Evolutionary conservation across 345 rosid species (phyloP).

Genomic region (Crucihimalaya himalaica): DNA sequence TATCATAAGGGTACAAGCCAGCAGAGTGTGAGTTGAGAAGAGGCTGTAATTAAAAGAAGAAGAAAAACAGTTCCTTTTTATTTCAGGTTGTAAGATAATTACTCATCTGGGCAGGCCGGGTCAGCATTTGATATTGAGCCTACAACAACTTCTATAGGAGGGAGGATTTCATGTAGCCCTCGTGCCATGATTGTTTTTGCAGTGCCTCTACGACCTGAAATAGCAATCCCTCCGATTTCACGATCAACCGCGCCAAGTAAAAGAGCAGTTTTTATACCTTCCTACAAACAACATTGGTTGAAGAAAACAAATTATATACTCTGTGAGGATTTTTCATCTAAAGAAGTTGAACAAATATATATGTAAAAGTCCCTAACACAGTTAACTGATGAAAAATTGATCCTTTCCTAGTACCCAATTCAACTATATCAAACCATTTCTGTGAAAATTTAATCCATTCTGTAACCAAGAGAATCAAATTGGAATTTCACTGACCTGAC

Average conservation of each 20-base stretch:
- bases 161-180: conserved; percentile 83
- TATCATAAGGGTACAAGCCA: conserved; percentile 25
- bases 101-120: conserved; percentile 84
- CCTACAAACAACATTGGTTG: conserved; percentile 44
- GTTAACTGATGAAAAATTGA: background rate
- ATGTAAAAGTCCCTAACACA: background rate
- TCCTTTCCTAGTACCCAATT: background rate
- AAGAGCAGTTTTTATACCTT: conserved; percentile 93
- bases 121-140: conserved; percentile 87
- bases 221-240: conserved; percentile 90
- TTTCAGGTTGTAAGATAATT: conserved; percentile 33
- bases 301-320: background rate
- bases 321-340: background rate
- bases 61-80: background rate
- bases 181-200: conserved; percentile 97
- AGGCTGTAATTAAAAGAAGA: background rate
- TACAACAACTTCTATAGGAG: conserved; percentile 88
- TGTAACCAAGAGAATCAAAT: conserved; percentile 2
- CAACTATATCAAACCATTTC: background rate
- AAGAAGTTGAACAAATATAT: background rate
- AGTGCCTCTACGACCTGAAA: conserved; percentile 88
- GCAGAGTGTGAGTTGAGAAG: background rate
- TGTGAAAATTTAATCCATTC: background rate
- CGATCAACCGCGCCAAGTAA: conserved; percentile 94
- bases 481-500: conserved; percentile 60